Percentiles rank a stretch among this genome's conserved stretches.
Evolutionary conservation across 1,284 basidiomycete species (phyloP).

Genomic region (Sanghuangporus sanghuang): DNA sequence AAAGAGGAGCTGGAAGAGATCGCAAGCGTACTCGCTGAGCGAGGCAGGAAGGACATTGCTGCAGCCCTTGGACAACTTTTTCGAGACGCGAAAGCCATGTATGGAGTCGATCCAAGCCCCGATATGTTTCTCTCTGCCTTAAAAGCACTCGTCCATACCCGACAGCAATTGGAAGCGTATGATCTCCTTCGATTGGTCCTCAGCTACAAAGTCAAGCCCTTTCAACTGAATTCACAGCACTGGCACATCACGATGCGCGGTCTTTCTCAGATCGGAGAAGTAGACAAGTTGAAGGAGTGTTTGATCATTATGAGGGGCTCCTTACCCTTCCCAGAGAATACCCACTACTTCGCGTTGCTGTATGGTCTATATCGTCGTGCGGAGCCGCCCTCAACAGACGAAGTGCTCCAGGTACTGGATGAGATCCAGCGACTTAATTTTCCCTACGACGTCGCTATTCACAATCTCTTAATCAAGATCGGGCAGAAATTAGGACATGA

Average conservation of each 20-base stretch:
- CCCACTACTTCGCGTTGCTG: slow-evolving; percentile 6
- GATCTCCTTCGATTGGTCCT: neutral
- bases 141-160: neutral
- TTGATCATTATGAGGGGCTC: slow-evolving; percentile 8
- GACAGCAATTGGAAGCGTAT: slow-evolving; percentile 1
- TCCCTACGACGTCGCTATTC: slow-evolving; percentile 38
- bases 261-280: slow-evolving; percentile 5
- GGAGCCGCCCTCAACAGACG: slow-evolving; percentile 39
- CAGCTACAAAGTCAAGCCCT: neutral
- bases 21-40: neutral
- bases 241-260: slow-evolving; percentile 8
- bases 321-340: slow-evolving; percentile 7
- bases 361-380: slow-evolving; percentile 24
- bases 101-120: neutral
- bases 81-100: slow-evolving; percentile 7
- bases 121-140: neutral
- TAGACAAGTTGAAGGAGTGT: slow-evolving; percentile 6
- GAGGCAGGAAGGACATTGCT: neutral
- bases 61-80: neutral
- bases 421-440: slow-evolving; percentile 40
- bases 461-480: slow-evolving; percentile 36
- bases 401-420: slow-evolving; percentile 38
- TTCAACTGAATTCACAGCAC: slow-evolving; percentile 9
- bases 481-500: neutral
- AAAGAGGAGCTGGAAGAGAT: neutral